These are phyloP conservation scores for Larix kaempferi DNA, from an alignment of 75 land plant species.

Conservation along the genomic window DNA sequence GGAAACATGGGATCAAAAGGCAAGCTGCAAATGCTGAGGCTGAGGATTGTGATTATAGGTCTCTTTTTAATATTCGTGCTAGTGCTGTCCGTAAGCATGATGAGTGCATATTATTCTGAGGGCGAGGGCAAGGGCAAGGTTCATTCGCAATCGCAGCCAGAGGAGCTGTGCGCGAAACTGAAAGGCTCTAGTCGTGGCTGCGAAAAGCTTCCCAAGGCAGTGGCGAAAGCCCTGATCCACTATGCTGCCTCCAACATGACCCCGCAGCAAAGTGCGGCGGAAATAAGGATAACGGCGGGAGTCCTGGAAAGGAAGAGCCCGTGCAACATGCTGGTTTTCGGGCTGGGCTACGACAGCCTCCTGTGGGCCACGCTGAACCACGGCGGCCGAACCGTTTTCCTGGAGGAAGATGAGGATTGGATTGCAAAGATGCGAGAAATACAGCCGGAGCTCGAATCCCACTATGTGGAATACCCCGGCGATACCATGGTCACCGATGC, in stretches of 20 bases:
- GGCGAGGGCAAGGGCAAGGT: background rate
- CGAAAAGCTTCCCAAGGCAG: background rate
- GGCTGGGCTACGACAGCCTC: conserved; percentile 33
- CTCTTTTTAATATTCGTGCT: background rate
- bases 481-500: conserved; percentile 11
- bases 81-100: background rate
- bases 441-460: conserved; percentile 8
- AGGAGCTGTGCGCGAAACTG: background rate
- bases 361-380: conserved; percentile 29
- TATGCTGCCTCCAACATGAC: conserved; percentile 22
- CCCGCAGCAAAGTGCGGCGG: conserved; percentile 33
- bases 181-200: too few relatives aligned
- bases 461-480: conserved; percentile 5
- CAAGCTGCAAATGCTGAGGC: background rate
- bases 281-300: conserved; percentile 23
- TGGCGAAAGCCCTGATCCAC: conserved; percentile 19
- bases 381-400: conserved; percentile 35
- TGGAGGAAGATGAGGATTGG: conserved; percentile 29
- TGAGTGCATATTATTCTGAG: background rate
- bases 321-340: conserved; percentile 41
- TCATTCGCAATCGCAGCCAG: too few relatives aligned
- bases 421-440: background rate
- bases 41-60: background rate
- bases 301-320: conserved; percentile 14
- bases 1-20: background rate